Percentiles rank a stretch among this genome's conserved stretches.
Evolutionary conservation across 2,329 filamentous ascomycete genomes (phyloP).

Genomic region (Botryosphaeria dothidea): DNA sequence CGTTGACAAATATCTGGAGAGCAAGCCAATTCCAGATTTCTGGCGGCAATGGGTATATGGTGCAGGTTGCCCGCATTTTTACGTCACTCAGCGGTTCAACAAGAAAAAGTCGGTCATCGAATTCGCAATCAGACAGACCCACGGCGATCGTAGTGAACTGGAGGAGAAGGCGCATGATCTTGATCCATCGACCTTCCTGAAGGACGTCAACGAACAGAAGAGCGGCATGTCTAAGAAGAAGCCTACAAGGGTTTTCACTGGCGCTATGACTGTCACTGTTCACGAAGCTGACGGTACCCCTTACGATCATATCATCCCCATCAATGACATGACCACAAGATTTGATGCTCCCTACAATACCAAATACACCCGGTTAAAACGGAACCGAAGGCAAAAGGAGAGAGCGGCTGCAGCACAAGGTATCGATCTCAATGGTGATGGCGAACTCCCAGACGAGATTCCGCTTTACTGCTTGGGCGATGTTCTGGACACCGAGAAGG

Average conservation of each 20-base stretch:
- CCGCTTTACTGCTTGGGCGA: conserved; percentile 91
- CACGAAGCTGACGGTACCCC: conserved; percentile 98
- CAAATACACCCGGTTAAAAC: conserved; percentile 96
- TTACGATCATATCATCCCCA: conserved; percentile 96
- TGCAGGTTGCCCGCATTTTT: conserved; percentile 84
- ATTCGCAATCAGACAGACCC: conserved; percentile 81
- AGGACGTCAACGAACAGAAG: conserved; percentile 71
- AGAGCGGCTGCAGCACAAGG: conserved; percentile 65
- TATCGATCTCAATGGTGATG: conserved; percentile 62
- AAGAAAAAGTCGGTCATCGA: conserved; percentile 97
- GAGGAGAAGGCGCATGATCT: conserved; percentile 45
- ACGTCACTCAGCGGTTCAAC: conserved; percentile 88
- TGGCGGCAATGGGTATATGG: conserved; percentile 92
- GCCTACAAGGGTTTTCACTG: conserved; percentile 76
- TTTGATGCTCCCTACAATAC: conserved; percentile 98
- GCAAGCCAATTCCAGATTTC: conserved; percentile 54
- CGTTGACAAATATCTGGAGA: conserved; percentile 87
- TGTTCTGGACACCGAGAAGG: conserved; percentile 79
- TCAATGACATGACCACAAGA: conserved; percentile 80
- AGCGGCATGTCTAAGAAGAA: conserved; percentile 37
- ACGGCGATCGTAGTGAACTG: conserved; percentile 36
- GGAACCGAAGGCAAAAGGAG: conserved; percentile 80
- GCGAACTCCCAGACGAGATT: conserved; percentile 68
- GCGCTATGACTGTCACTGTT: conserved; percentile 95
- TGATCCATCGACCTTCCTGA: conserved; percentile 74